Evolutionary conservation across 139 green algal species (phyloP).

Genomic region (Picochlorum sp.): DNA sequence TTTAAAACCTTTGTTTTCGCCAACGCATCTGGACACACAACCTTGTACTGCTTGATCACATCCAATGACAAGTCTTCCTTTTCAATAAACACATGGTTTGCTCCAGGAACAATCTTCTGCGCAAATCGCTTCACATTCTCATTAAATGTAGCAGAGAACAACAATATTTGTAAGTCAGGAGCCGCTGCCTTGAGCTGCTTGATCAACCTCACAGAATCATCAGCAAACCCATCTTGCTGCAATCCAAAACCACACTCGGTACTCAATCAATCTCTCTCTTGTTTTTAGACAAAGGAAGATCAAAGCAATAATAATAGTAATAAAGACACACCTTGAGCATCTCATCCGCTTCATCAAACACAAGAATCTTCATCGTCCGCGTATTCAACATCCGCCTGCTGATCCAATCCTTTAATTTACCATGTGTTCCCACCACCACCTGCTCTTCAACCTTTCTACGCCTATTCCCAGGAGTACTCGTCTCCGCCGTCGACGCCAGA

Average conservation of each 20-base stretch:
- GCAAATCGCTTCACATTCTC: slow-evolving; percentile 83
- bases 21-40: slow-evolving; percentile 60
- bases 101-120: slow-evolving; percentile 59
- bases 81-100: slow-evolving; percentile 83
- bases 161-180: slow-evolving; percentile 8
- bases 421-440: slow-evolving; percentile 88
- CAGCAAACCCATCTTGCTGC: slow-evolving; percentile 75
- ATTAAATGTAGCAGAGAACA: slow-evolving; percentile 95
- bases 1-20: slow-evolving; percentile 83
- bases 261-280: neutral
- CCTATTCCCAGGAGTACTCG: slow-evolving; percentile 9
- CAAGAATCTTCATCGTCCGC: slow-evolving; percentile 71
- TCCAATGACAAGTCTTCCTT: slow-evolving; percentile 90
- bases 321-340: slow-evolving; percentile 65
- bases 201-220: slow-evolving; percentile 74
- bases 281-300: too few relatives aligned
- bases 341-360: slow-evolving; percentile 99
- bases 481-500: slow-evolving; percentile 33
- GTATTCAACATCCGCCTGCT: slow-evolving; percentile 62
- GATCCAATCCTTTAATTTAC: slow-evolving; percentile 85
- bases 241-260: neutral
- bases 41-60: slow-evolving; percentile 96
- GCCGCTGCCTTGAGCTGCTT: slow-evolving; percentile 30
- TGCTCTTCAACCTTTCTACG: slow-evolving; percentile 26
- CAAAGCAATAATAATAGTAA: neutral